Conservation (phyloP, 164 flowering plant species). For the Tinospora cordifolia region DNA sequence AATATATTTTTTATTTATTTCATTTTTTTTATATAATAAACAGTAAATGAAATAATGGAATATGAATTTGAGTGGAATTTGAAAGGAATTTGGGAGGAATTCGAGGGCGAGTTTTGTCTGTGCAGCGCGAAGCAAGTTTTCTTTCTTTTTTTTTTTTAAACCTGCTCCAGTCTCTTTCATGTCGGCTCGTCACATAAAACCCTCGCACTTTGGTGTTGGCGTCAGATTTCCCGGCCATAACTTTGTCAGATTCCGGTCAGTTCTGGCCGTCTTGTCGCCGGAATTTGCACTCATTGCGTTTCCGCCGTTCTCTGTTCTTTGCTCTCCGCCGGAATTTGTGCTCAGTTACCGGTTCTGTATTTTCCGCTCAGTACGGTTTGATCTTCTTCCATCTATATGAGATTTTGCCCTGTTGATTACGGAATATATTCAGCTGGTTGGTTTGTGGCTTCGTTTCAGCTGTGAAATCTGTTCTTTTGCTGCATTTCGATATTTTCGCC, state of each 20-base stretch:
- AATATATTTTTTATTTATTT: too few species aligned
- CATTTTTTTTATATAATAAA: neutral
- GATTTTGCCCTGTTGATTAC: too few species aligned
- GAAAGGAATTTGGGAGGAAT: conserved; percentile 17
- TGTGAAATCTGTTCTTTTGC: too few species aligned
- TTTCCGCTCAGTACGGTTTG: too few species aligned
- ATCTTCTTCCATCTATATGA: too few species aligned
- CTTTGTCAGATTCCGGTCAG: neutral
- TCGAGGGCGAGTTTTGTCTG: conserved; percentile 21
- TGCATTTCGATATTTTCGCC: too few species aligned
- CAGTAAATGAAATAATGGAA: neutral
- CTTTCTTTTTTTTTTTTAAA: conserved; percentile 9
- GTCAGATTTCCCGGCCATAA: neutral
- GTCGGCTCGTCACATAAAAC: conserved; percentile 28
- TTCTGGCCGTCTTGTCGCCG: neutral
- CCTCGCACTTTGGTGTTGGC: conserved; percentile 1
- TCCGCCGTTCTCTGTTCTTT: neutral
- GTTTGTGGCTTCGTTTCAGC: too few species aligned
- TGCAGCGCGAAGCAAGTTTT: conserved; percentile 13
- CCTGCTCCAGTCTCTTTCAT: conserved; percentile 28
- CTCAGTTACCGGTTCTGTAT: neutral
- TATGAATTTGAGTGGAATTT: conserved; percentile 14
- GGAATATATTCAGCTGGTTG: too few species aligned
- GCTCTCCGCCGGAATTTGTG: neutral
- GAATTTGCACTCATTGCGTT: neutral